Base-by-base conservation (phyloP, 129 eudicot genomes). In the Pulicaria dysenterica region DNA sequence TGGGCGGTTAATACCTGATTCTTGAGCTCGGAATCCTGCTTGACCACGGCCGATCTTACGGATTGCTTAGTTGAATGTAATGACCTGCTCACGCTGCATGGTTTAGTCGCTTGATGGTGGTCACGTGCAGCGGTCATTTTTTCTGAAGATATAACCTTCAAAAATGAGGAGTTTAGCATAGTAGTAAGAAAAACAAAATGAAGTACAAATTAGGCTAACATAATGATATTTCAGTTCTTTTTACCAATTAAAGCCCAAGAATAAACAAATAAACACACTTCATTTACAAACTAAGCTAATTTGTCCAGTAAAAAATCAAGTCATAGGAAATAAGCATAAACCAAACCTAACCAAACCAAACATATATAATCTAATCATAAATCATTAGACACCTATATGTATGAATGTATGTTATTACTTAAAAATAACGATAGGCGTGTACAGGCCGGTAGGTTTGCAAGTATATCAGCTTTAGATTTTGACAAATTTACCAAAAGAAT, bases 1-100 rank as follows among this genome's bases (percentile, higher is more conserved):
- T 43, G 7, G 9, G 47, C 9, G 6, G 64, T 48, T 48, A 36
- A 53, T 73, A 73, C 70, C 70, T 73, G 78, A 62, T 51, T 3
- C 7, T 7, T 31, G 55, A 73, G 50, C 71, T 46, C 34, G 7
- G 45, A 62, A 8, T 73, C 54, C 0, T 73, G 70, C 9, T 50
- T 10, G 36, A 64, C 43, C 55, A 62, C 49, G 63, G 61, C 49
- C 71, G 19, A 47, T 63, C 64, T 50, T 63, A 44, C 44, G 15
- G 46, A 6, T 43, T 58, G 46, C 56, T 43, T 58, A 42, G 67
- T 58, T n/a, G 67, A 47, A 12, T 57, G n/a, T 14, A 14, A 10
- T 1, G 58, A 72, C 76, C 5, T 15, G 39, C 58, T 15, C 48
- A 13, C 3, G 15, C 75, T 44, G 56, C 6, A 17, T 12, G 42